Evolutionary conservation across 345 rosid species (phyloP).

Genomic region (Eucalyptus pauciflora): DNA sequence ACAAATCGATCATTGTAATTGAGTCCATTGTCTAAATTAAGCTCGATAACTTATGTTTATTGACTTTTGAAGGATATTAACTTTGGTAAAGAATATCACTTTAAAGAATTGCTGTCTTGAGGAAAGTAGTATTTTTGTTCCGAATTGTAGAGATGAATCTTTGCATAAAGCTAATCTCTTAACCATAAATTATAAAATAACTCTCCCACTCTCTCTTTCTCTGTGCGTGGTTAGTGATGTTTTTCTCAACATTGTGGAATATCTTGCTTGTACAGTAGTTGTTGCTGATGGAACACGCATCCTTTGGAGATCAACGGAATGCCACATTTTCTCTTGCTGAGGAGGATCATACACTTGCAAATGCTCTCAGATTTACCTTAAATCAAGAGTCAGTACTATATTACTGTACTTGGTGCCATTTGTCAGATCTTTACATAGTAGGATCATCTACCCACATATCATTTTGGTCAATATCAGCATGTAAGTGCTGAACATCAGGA

Average conservation of each 20-base stretch:
- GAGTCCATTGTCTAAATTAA: not conserved
- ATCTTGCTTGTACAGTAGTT: not conserved
- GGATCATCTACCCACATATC: not conserved
- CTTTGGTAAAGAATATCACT: not conserved
- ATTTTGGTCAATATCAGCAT: not conserved
- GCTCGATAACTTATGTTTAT: not conserved
- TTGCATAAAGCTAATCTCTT: not conserved
- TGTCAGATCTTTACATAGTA: not conserved
- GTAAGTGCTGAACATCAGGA: not conserved
- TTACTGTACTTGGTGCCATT: not conserved
- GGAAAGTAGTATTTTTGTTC: not conserved
- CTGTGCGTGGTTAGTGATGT: not conserved
- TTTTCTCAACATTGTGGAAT: not conserved
- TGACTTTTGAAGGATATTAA: not conserved
- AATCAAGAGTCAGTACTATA: slow-evolving; percentile 74
- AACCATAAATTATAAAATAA: not conserved
- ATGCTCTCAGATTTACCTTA: slow-evolving; percentile 67
- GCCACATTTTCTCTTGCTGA: slow-evolving; percentile 62
- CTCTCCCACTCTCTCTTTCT: not conserved
- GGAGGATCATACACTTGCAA: slow-evolving; percentile 88
- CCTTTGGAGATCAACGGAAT: slow-evolving; percentile 32
- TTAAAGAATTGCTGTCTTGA: not conserved
- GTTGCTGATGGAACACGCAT: slow-evolving; percentile 58
- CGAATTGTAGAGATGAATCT: not conserved
- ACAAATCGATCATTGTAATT: not conserved